These are phyloP conservation scores for Paecilomyces sp. DNA, from an alignment of 2,329 filamentous ascomycete genomes.

Conservation along the genomic window DNA sequence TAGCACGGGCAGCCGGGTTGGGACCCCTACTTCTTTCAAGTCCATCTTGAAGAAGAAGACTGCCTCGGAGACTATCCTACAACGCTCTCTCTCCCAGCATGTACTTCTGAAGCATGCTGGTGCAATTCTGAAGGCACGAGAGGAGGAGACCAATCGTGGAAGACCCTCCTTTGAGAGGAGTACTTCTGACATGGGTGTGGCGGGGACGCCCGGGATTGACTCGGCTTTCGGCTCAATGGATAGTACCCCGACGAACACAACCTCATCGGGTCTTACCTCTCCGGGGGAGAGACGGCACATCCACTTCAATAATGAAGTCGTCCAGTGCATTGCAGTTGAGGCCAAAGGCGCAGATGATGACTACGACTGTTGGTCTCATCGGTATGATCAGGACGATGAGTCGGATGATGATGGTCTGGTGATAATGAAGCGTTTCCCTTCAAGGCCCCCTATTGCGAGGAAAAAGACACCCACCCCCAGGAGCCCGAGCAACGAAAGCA, in stretches of 20 bases:
- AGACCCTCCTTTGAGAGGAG: constrained; percentile 53
- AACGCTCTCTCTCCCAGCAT: constrained; percentile 78
- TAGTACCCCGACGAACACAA: constrained; percentile 58
- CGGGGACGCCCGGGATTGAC: constrained; percentile 52
- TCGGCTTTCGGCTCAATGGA: constrained; percentile 39
- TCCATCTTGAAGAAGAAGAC: constrained; percentile 94
- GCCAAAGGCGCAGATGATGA: constrained; percentile 73
- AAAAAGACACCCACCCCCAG: constrained; percentile 47
- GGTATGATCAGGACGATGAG: constrained; percentile 43
- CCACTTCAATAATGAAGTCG: constrained; percentile 91
- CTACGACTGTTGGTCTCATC: constrained; percentile 26
- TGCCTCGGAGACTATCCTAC: constrained; percentile 92
- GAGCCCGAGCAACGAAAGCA: constrained; percentile 58
- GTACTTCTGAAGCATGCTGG: constrained; percentile 86
- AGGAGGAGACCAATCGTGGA: constrained; percentile 50
- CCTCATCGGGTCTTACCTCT: constrained; percentile 65
- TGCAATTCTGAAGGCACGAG: constrained; percentile 76
- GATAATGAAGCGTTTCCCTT: constrained; percentile 67
- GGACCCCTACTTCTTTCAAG: constrained; percentile 66
- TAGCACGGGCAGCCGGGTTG: constrained; percentile 46
- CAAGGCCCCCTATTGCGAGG: constrained; percentile 42
- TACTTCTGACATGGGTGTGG: constrained; percentile 62
- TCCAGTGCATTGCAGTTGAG: constrained; percentile 92
- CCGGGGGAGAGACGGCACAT: constrained; percentile 70
- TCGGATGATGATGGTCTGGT: constrained; percentile 71